Evolutionary conservation across 2,329 filamentous ascomycete genomes (phyloP).

Genomic region (Davidsoniella eucalypti): DNA sequence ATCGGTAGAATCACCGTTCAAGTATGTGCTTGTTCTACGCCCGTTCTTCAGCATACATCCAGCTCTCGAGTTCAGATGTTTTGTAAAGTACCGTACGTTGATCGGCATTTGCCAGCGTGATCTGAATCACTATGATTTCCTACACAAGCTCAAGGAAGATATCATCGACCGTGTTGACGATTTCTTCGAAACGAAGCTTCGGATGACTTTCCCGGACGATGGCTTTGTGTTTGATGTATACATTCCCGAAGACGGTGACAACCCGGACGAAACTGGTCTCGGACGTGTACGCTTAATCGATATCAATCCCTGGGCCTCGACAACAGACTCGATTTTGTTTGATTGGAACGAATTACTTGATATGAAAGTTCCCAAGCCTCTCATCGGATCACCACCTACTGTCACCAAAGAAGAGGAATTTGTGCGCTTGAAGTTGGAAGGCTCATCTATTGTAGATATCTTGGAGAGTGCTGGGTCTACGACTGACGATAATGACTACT

Average conservation of each 20-base stretch:
- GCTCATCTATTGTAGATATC: conserved; percentile 4
- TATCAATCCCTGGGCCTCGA: conserved; percentile 83
- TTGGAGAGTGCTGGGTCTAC: conserved; percentile 18
- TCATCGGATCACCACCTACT: conserved; percentile 31
- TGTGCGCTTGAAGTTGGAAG: conserved; percentile 15
- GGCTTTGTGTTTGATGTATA: conserved; percentile 89
- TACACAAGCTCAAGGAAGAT: conserved; percentile 44
- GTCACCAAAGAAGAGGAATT: conserved; percentile 23
- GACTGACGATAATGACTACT: conserved; percentile 20
- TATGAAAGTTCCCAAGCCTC: conserved; percentile 43
- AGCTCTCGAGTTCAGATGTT: conserved; percentile 86
- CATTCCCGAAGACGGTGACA: conserved; percentile 47
- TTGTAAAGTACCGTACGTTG: conserved; percentile 67
- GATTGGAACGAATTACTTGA: conserved; percentile 76
- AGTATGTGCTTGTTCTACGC: conserved; percentile 68
- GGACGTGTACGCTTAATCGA: conserved; percentile 74
- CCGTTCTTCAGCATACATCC: conserved; percentile 82
- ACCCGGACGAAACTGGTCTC: conserved; percentile 36
- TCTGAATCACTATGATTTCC: conserved; percentile 76
- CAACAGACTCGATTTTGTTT: conserved; percentile 80
- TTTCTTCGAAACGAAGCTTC: conserved; percentile 62
- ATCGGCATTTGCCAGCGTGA: conserved; percentile 80
- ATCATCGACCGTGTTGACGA: conserved; percentile 52
- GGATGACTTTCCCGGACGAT: conserved; percentile 64
- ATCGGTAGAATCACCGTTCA: conserved; percentile 32